phyloP scores from a whole-genome alignment of 768 basidiomycete genomes.

The Kwoniella botswanensis region DNA sequence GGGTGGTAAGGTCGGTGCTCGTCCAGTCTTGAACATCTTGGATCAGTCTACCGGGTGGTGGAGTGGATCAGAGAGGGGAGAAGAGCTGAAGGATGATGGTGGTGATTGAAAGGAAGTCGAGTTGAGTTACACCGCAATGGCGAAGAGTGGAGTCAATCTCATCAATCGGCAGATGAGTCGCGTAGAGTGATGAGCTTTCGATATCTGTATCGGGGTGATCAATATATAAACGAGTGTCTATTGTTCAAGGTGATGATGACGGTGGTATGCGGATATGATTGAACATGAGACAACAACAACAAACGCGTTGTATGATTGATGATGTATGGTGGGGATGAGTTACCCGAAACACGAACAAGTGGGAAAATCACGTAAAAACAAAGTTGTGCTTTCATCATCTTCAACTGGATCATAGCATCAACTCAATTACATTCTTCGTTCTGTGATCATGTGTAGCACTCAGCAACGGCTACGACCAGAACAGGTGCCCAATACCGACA shows the following conservation, averaged over 20 bases:
- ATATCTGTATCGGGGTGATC: not conserved
- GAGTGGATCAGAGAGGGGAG: not conserved
- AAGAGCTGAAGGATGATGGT: not conserved
- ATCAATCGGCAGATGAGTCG: not conserved
- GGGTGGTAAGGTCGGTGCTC: constrained; percentile 32
- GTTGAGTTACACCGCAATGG: constrained; percentile 4
- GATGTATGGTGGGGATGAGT: not conserved
- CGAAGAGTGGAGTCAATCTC: not conserved
- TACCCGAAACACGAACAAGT: not conserved
- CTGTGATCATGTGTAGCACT: too few species aligned
- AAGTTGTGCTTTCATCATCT: not conserved
- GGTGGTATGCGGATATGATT: not conserved
- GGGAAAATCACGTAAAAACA: not conserved
- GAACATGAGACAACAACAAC: not conserved
- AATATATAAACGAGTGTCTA: not conserved
- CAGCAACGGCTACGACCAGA: too few species aligned
- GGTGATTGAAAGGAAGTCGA: not conserved
- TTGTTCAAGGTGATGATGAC: not conserved
- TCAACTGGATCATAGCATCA: too few species aligned
- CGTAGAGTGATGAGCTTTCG: too few species aligned
- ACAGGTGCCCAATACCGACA: too few species aligned
- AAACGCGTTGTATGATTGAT: not conserved
- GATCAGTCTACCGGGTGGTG: too few species aligned
- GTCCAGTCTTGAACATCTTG: constrained; percentile 50
- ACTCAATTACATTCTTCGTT: too few species aligned